Percentiles rank a stretch among this genome's conserved stretches.
Evolutionary conservation across 805 yeast species (phyloP).

Genomic region (Suhomyces sp.): DNA sequence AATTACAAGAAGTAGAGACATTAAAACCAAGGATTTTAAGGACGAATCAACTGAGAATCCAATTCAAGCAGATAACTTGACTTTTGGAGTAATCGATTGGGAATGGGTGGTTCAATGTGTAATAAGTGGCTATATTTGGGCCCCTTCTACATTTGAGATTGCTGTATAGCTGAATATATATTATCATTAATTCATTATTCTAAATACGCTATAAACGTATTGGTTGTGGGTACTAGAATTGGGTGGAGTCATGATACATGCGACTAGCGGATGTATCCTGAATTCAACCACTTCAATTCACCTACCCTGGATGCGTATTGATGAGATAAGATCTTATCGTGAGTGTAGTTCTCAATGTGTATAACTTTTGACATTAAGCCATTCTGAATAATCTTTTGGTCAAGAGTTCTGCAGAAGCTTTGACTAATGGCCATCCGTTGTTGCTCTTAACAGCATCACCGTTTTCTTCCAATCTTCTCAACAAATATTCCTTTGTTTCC

Average conservation of each 20-base stretch:
- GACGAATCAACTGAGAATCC: neutral
- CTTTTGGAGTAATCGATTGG: slow-evolving; percentile 47
- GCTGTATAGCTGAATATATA: too few relatives aligned
- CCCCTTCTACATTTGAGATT: slow-evolving; percentile 13
- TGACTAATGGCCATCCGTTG: slow-evolving; percentile 73
- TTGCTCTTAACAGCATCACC: slow-evolving; percentile 91
- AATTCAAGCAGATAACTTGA: slow-evolving; percentile 3
- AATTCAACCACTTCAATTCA: too few relatives aligned
- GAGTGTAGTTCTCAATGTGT: too few relatives aligned
- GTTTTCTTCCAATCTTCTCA: slow-evolving; percentile 90
- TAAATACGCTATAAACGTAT: slow-evolving; percentile 1
- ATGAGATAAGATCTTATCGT: too few relatives aligned
- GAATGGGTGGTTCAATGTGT: slow-evolving; percentile 69
- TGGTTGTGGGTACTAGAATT: too few relatives aligned
- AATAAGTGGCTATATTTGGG: slow-evolving; percentile 41
- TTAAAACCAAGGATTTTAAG: slow-evolving; percentile 2
- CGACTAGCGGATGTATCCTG: too few relatives aligned
- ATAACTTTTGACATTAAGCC: slow-evolving; percentile 11
- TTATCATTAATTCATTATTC: slow-evolving; percentile 4
- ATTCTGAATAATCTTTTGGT: slow-evolving; percentile 23
- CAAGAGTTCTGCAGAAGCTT: slow-evolving; percentile 42
- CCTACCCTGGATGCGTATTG: too few relatives aligned
- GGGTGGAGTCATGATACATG: too few relatives aligned
- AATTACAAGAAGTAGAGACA: neutral
- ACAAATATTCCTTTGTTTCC: slow-evolving; percentile 86